phyloP scores from a whole-genome alignment of 768 basidiomycete genomes.

The Leccinum longicurvipes region DNA sequence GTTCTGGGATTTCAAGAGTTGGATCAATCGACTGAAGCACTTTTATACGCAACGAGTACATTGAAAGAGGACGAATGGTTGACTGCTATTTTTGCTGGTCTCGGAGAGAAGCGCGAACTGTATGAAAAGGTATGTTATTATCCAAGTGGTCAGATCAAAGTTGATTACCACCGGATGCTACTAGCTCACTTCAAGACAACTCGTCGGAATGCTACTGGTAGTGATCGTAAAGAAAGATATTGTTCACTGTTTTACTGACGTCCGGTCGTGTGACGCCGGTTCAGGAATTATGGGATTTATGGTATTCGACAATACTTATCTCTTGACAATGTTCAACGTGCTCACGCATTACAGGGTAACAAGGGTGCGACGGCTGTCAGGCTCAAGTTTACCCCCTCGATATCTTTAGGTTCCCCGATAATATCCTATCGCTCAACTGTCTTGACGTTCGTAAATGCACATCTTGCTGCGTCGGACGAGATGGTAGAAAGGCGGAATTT shows the following conservation, averaged over 20 bases:
- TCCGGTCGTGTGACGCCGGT: slow-evolving; percentile 53
- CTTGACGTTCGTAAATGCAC: slow-evolving; percentile 77
- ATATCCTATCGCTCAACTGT: slow-evolving; percentile 38
- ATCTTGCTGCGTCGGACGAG: slow-evolving; percentile 82
- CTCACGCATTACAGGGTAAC: slow-evolving; percentile 56
- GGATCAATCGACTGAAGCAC: slow-evolving; percentile 73
- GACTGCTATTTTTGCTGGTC: slow-evolving; percentile 57
- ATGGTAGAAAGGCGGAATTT: slow-evolving; percentile 70
- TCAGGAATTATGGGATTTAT: slow-evolving; percentile 77
- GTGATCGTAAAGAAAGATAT: slow-evolving; percentile 59
- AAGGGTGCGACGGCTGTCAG: slow-evolving; percentile 76
- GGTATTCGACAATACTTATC: slow-evolving; percentile 37
- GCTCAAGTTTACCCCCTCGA: slow-evolving; percentile 49
- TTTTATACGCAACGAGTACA: slow-evolving; percentile 65
- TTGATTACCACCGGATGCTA: background rate
- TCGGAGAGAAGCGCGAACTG: slow-evolving; percentile 60
- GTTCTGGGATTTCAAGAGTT: slow-evolving; percentile 82
- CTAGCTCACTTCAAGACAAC: slow-evolving; percentile 73
- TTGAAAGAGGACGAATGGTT: slow-evolving; percentile 70
- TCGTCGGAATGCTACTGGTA: slow-evolving; percentile 80
- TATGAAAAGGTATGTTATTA: slow-evolving; percentile 60
- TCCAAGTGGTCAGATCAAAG: background rate
- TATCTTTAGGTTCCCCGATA: slow-evolving; percentile 16
- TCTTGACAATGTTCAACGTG: background rate
- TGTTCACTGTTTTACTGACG: slow-evolving; percentile 47